Evolutionary conservation across 2,329 filamentous ascomycete species (phyloP).

Genomic region (Trichoderma atroviride): DNA sequence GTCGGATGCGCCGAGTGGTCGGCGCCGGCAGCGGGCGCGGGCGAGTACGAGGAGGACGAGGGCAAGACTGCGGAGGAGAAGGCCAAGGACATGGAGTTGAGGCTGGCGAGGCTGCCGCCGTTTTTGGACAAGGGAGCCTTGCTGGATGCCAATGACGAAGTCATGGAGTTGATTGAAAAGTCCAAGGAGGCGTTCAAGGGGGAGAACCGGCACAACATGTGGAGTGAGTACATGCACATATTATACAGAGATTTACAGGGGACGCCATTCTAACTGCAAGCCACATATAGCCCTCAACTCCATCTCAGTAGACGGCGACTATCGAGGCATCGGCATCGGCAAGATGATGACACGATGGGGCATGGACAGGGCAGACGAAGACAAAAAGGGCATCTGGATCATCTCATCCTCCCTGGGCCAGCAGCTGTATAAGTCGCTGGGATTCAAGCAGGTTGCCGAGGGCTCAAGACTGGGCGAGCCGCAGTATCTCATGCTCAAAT

Average conservation of each 20-base stretch:
- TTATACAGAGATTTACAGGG: neutral
- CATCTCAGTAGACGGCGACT: slow-evolving; percentile 27
- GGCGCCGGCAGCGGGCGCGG: slow-evolving; percentile 6
- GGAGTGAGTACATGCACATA: slow-evolving; percentile 24
- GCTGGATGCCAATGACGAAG: slow-evolving; percentile 20
- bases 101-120: slow-evolving; percentile 21
- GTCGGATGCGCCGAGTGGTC: slow-evolving; percentile 28
- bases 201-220: slow-evolving; percentile 24
- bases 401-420: slow-evolving; percentile 25
- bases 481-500: slow-evolving; percentile 28
- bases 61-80: slow-evolving; percentile 20
- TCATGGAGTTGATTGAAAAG: slow-evolving; percentile 26
- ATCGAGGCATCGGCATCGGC: slow-evolving; percentile 27
- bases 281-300: slow-evolving; percentile 26
- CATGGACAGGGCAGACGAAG: slow-evolving; percentile 23
- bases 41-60: neutral
- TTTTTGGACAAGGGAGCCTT: slow-evolving; percentile 25
- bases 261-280: neutral
- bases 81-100: slow-evolving; percentile 14
- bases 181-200: slow-evolving; percentile 13
- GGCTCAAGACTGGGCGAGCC: slow-evolving; percentile 26
- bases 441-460: slow-evolving; percentile 25
- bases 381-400: slow-evolving; percentile 26
- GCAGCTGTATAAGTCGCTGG: slow-evolving; percentile 26
- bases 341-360: slow-evolving; percentile 29